Conservation (phyloP, 805 yeast species). For the Kazachstania martiniae region DNA sequence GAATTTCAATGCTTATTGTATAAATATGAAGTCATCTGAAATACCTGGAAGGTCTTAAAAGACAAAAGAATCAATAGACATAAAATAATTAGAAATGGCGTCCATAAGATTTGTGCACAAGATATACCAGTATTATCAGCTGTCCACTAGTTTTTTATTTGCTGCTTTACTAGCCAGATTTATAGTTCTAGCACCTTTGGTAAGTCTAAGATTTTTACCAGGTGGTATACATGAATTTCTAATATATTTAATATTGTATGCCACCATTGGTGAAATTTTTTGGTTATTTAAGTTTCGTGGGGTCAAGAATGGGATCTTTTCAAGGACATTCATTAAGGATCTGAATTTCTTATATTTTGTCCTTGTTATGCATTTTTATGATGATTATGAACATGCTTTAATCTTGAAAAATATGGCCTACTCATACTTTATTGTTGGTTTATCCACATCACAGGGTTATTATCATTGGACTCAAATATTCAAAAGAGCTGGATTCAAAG, state of each 20-base stretch:
- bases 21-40: no score
- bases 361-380: constrained; percentile 19
- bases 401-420: constrained; percentile 23
- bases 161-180: constrained; percentile 33
- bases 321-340: constrained; percentile 17
- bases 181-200: constrained; percentile 45
- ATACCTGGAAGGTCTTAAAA: no score
- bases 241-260: constrained; percentile 15
- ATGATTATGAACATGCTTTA: constrained; percentile 25
- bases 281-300: constrained; percentile 21
- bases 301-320: constrained; percentile 6
- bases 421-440: constrained; percentile 20
- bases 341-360: constrained; percentile 22
- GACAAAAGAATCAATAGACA: no score
- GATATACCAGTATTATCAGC: constrained; percentile 21
- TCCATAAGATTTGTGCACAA: constrained; percentile 5
- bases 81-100: no score
- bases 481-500: constrained; percentile 6
- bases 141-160: constrained; percentile 18
- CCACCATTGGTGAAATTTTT: constrained; percentile 14
- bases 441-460: constrained; percentile 19
- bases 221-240: constrained; percentile 66
- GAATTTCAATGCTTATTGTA: no score
- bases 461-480: constrained; percentile 23
- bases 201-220: constrained; percentile 53